Evolutionary conservation across 2,329 filamentous ascomycete genomes (phyloP).

Genomic region (Colletotrichum sp.): DNA sequence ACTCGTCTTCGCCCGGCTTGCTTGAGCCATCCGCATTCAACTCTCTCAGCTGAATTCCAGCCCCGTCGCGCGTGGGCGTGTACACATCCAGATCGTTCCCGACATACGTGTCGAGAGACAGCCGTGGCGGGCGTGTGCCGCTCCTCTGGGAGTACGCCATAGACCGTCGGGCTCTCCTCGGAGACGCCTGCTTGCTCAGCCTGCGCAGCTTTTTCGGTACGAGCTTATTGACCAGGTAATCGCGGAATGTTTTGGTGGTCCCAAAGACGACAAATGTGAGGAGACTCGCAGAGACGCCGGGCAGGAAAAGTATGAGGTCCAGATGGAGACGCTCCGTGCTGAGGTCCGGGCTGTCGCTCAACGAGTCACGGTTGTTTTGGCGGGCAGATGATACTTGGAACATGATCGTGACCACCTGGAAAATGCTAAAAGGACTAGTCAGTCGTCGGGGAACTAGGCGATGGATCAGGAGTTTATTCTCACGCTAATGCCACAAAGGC

Average conservation of each 20-base stretch:
- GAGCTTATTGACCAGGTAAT: slow-evolving; percentile 23
- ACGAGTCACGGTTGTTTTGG: slow-evolving; percentile 32
- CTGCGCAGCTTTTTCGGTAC: slow-evolving; percentile 16
- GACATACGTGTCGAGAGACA: slow-evolving; percentile 1
- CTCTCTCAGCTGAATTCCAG: background rate
- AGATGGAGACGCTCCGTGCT: slow-evolving; percentile 24
- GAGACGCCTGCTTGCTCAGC: background rate
- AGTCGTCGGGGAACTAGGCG: background rate
- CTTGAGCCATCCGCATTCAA: background rate
- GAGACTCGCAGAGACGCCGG: slow-evolving; percentile 27
- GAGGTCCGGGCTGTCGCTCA: slow-evolving; percentile 35
- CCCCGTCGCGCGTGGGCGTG: background rate
- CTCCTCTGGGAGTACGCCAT: background rate
- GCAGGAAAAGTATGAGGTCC: slow-evolving; percentile 27
- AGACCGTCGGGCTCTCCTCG: background rate
- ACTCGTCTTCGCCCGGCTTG: background rate
- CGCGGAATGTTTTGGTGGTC: slow-evolving; percentile 27
- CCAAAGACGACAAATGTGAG: slow-evolving; percentile 29
- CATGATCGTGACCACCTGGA: slow-evolving; percentile 42
- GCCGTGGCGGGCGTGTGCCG: background rate
- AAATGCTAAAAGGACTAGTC: slow-evolving; percentile 28
- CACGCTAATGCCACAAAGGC: slow-evolving; percentile 46
- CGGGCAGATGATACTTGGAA: slow-evolving; percentile 38
- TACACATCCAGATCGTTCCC: background rate
- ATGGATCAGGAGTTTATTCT: slow-evolving; percentile 6